Conservation (phyloP, 305 asterid genomes). For the Nicotiana rustica region DNA sequence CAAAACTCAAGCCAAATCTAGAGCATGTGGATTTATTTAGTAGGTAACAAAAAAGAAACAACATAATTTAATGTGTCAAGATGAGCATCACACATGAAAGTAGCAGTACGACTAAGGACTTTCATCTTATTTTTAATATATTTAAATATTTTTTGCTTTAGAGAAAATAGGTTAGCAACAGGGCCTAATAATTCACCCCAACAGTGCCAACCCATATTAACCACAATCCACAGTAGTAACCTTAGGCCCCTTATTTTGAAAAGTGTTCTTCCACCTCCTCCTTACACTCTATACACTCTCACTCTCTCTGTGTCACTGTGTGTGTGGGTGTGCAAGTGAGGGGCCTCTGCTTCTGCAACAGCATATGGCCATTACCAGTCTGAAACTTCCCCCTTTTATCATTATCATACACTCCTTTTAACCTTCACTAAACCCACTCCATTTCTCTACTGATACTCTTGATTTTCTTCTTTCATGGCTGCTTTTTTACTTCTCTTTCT, state of each 20-base stretch:
- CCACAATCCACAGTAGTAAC: not conserved
- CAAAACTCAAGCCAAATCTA: not conserved
- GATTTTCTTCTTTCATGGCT: constrained; percentile 34
- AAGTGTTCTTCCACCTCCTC: constrained; percentile 39
- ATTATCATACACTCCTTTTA: not conserved
- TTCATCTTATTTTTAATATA: no score
- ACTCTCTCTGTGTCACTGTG: not conserved
- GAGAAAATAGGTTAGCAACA: not conserved
- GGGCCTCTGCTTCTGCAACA: not conserved
- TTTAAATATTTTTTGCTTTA: no score
- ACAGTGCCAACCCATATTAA: constrained; percentile 46
- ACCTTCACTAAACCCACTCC: not conserved
- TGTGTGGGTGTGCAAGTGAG: not conserved
- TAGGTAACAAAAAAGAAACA: not conserved
- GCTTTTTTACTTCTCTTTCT: constrained; percentile 38
- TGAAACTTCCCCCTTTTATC: not conserved
- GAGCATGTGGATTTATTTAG: not conserved
- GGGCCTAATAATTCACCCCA: constrained; percentile 52
- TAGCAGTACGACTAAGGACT: not conserved
- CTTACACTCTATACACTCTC: not conserved
- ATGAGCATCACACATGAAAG: not conserved
- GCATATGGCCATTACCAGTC: constrained; percentile 10
- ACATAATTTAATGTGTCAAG: not conserved
- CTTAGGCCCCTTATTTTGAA: constrained; percentile 38
- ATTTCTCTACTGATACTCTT: not conserved